Conservation (phyloP, 2,329 filamentous ascomycete species). For the Monosporascus sp. region DNA sequence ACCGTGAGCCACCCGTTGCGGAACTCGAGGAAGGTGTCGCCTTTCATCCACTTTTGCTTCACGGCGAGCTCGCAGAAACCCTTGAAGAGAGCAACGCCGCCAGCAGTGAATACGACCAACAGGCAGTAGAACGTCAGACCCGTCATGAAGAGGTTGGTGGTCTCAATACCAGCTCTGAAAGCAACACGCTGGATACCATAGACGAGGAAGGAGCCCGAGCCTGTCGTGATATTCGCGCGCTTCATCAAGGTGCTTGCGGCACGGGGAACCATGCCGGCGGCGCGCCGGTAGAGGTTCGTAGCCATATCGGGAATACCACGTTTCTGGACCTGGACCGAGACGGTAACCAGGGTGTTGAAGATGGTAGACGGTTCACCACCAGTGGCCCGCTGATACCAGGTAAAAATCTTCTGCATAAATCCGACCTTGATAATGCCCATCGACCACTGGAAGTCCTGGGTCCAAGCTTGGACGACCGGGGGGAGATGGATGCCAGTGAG, state of each 20-base stretch:
- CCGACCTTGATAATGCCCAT: conserved; percentile 80
- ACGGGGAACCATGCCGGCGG: conserved; percentile 22
- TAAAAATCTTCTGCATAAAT: conserved; percentile 75
- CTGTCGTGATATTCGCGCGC: conserved; percentile 38
- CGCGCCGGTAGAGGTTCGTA: conserved; percentile 23
- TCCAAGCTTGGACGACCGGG: conserved; percentile 79
- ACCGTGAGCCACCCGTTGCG: conserved; percentile 82
- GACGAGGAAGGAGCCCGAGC: conserved; percentile 49
- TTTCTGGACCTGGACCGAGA: conserved; percentile 70
- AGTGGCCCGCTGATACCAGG: conserved; percentile 84
- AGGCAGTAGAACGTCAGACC: conserved; percentile 76
- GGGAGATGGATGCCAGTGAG: conserved; percentile 70
- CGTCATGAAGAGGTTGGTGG: conserved; percentile 81
- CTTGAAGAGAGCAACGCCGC: conserved; percentile 71
- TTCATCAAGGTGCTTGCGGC: conserved; percentile 34
- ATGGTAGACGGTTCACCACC: conserved; percentile 72
- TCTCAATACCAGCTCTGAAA: conserved; percentile 73
- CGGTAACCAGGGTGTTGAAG: conserved; percentile 62
- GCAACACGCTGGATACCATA: conserved; percentile 76
- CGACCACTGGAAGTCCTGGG: conserved; percentile 87
- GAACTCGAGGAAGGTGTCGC: conserved; percentile 79
- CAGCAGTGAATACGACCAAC: conserved; percentile 65
- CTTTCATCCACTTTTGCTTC: conserved; percentile 68
- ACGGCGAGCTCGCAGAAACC: conserved; percentile 65
- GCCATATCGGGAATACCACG: conserved; percentile 29